Evolutionary conservation across 2,329 filamentous ascomycete species (phyloP).

Genomic region (Tolypocladium tropicale): DNA sequence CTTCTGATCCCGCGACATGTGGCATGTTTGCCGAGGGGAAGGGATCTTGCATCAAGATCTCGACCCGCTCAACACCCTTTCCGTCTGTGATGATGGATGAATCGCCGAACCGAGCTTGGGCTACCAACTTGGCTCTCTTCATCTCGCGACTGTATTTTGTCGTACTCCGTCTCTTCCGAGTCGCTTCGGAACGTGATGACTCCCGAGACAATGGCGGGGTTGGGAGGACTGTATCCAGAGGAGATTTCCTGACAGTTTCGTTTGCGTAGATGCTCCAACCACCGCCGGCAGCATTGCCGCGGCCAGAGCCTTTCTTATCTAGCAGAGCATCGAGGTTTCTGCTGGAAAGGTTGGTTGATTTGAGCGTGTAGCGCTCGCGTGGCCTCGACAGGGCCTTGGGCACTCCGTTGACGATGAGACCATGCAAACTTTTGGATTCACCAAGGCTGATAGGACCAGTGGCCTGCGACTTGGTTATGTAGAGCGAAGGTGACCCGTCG

Average conservation of each 20-base stretch:
- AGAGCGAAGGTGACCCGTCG: slow-evolving; percentile 67
- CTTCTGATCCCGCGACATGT: slow-evolving; percentile 7
- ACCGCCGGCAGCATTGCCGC: slow-evolving; percentile 62
- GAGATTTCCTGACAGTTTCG: slow-evolving; percentile 42
- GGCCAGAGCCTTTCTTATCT: slow-evolving; percentile 56
- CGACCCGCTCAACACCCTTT: slow-evolving; percentile 50
- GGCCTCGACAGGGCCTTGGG: slow-evolving; percentile 73
- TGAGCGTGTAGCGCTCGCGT: slow-evolving; percentile 59
- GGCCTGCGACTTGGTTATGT: slow-evolving; percentile 45
- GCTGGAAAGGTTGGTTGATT: slow-evolving; percentile 57
- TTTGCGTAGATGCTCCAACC: slow-evolving; percentile 74
- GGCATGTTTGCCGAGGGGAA: slow-evolving; percentile 28
- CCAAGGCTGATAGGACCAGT: slow-evolving; percentile 28
- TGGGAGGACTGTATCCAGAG: slow-evolving; percentile 41
- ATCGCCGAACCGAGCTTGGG: slow-evolving; percentile 61
- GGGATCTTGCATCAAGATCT: slow-evolving; percentile 48
- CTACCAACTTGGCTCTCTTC: slow-evolving; percentile 52
- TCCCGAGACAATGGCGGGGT: slow-evolving; percentile 32
- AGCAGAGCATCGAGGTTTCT: slow-evolving; percentile 63
- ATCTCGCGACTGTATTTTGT: slow-evolving; percentile 20
- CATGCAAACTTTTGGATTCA: slow-evolving; percentile 55
- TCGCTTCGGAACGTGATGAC: slow-evolving; percentile 16
- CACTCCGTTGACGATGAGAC: slow-evolving; percentile 66
- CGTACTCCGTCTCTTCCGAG: slow-evolving; percentile 16
- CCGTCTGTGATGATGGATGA: slow-evolving; percentile 45